Conservation (phyloP, 805 yeast species). For the Vanderwaltozyma polyspora region DNA sequence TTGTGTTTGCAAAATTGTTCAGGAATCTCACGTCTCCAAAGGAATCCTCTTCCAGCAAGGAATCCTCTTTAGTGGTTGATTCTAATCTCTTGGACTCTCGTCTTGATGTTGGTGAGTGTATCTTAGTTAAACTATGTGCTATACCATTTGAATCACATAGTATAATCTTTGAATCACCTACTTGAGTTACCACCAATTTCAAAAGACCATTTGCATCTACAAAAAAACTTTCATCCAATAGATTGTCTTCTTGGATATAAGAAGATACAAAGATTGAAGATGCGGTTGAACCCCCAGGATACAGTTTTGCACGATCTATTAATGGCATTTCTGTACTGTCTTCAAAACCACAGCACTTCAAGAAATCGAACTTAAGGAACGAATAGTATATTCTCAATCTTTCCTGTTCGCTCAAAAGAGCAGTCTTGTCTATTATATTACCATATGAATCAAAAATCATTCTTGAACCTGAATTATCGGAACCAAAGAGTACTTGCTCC, state of each 20-base stretch:
- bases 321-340: constrained; percentile 6
- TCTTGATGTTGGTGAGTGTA: constrained; percentile 82
- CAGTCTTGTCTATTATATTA: constrained; percentile 27
- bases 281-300: constrained; percentile 57
- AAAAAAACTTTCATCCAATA: constrained; percentile 23
- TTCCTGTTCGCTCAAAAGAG: constrained; percentile 23
- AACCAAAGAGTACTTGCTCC: constrained; percentile 23
- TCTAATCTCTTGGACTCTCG: constrained; percentile 64
- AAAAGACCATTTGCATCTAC: constrained; percentile 56
- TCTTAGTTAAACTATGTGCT: constrained; percentile 65
- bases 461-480: constrained; percentile 18
- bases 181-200: constrained; percentile 69
- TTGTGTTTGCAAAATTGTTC: constrained; percentile 75
- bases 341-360: constrained; percentile 19
- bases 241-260: constrained; percentile 11
- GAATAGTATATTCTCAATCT: constrained; percentile 22
- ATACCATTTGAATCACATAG: constrained; percentile 72
- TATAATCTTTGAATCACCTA: constrained; percentile 85
- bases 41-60: constrained; percentile 55
- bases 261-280: constrained; percentile 45
- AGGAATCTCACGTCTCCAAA: constrained; percentile 83
- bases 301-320: constrained; percentile 20
- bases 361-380: constrained; percentile 23
- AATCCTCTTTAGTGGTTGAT: constrained; percentile 27
- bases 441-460: constrained; percentile 29